Conservation (phyloP, 306 rosid genomes). For the Quercus robur region DNA sequence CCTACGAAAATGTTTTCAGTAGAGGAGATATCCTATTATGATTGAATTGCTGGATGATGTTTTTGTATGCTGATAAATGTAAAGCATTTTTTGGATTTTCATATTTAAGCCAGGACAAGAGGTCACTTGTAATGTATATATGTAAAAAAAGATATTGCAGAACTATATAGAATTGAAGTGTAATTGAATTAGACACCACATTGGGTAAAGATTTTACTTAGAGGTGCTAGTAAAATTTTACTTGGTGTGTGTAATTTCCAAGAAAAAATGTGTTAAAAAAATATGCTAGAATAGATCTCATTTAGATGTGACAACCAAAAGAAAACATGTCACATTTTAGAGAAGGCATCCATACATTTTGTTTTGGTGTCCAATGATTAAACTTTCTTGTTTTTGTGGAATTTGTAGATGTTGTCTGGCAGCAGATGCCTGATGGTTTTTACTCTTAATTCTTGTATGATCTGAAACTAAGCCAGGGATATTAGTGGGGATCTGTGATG, state of each 20-base stretch:
- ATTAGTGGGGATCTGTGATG: not conserved
- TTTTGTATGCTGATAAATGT: not conserved
- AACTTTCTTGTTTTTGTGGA: not conserved
- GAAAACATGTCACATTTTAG: not conserved
- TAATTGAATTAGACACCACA: too few relatives aligned
- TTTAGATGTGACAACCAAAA: not conserved
- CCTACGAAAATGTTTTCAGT: not conserved
- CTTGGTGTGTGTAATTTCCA: too few relatives aligned
- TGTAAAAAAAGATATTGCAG: too few relatives aligned
- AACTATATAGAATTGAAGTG: too few relatives aligned
- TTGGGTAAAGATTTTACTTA: too few relatives aligned
- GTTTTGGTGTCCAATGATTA: not conserved
- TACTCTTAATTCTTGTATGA: not conserved
- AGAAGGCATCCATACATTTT: not conserved
- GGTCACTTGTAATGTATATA: too few relatives aligned
- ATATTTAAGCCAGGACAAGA: too few relatives aligned
- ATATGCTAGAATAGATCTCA: too few relatives aligned
- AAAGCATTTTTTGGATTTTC: too few relatives aligned
- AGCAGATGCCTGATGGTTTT: not conserved
- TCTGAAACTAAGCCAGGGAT: not conserved
- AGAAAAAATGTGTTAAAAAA: too few relatives aligned
- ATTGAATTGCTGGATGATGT: not conserved
- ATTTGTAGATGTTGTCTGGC: not conserved
- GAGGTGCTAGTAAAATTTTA: too few relatives aligned
- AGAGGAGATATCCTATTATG: not conserved